Percentiles rank a stretch among this genome's conserved stretches.
Evolutionary conservation across 2,329 filamentous ascomycete genomes (phyloP).

Genomic region (Microdochium paspali): DNA sequence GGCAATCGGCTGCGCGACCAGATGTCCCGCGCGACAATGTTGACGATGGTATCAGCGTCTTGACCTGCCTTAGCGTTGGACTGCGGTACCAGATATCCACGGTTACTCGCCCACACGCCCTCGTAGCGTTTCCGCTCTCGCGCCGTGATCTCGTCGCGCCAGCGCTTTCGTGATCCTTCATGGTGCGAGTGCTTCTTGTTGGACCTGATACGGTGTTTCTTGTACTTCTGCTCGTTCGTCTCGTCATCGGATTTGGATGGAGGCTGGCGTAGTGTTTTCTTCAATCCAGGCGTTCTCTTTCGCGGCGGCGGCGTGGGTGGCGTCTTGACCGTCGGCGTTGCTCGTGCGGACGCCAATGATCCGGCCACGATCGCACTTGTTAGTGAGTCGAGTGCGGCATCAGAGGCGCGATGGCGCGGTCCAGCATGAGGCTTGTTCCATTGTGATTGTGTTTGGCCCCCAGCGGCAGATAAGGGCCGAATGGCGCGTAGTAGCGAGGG

Average conservation of each 20-base stretch:
- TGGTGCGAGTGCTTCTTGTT: constrained; percentile 64
- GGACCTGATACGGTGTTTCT: constrained; percentile 24
- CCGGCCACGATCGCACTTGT: constrained; percentile 69
- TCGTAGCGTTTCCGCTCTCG: constrained; percentile 74
- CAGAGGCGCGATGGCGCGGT: constrained; percentile 18
- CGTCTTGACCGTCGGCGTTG: constrained; percentile 28
- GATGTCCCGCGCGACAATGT: constrained; percentile 64
- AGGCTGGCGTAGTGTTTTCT: constrained; percentile 56
- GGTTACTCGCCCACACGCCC: constrained; percentile 76
- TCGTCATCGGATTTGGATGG: constrained; percentile 42
- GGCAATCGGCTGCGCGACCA: constrained; percentile 64
- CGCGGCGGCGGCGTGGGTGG: constrained; percentile 29
- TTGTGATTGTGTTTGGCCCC: constrained; percentile 2
- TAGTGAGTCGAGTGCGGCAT: constrained; percentile 52
- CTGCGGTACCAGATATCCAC: constrained; percentile 40
- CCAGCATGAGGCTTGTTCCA: constrained; percentile 1
- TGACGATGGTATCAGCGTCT: constrained; percentile 45
- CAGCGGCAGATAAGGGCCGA: constrained; percentile 7
- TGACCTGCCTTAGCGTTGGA: constrained; percentile 2
- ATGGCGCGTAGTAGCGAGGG: constrained; percentile 8
- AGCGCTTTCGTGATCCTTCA: constrained; percentile 65
- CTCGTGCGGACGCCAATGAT: constrained; percentile 57
- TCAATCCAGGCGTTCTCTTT: constrained; percentile 44
- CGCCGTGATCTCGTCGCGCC: constrained; percentile 65
- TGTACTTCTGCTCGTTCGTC: constrained; percentile 34